Conservation (phyloP, 1,284 basidiomycete genomes). For the Gomphus bonarii region DNA sequence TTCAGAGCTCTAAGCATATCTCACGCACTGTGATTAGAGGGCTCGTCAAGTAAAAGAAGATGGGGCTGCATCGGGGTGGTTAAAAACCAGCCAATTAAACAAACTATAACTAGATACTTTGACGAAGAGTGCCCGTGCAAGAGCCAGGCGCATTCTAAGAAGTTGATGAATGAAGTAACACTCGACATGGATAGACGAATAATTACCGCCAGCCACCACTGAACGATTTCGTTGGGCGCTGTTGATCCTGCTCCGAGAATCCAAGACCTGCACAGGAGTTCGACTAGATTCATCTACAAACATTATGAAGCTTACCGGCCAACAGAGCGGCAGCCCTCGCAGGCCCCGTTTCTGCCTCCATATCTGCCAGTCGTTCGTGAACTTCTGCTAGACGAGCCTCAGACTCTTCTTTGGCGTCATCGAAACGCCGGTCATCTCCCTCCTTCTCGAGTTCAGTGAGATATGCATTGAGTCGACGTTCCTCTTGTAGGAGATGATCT, state of each 20-base stretch:
- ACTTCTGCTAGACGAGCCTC: conserved; percentile 83
- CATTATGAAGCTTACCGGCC: conserved; percentile 44
- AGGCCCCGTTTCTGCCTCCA: conserved; percentile 97
- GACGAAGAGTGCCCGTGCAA: conserved; percentile 88
- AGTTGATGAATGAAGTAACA: background rate
- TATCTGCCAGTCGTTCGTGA: conserved; percentile 85
- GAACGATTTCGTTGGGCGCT: conserved; percentile 76
- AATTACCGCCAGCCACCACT: conserved; percentile 91
- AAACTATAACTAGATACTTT: conserved; percentile 42
- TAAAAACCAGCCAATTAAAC: background rate
- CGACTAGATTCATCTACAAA: no score
- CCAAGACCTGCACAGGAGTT: conserved; percentile 54
- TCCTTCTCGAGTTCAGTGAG: conserved; percentile 66
- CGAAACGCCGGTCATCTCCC: conserved; percentile 66
- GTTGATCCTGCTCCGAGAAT: conserved; percentile 84
- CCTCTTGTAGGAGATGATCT: conserved; percentile 80
- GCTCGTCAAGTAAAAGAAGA: conserved; percentile 85
- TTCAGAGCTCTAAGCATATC: background rate
- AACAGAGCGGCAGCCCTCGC: conserved; percentile 85
- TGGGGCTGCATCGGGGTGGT: conserved; percentile 40
- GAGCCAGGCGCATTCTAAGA: conserved; percentile 69
- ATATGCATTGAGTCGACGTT: conserved; percentile 61
- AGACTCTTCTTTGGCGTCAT: conserved; percentile 81
- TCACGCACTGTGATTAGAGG: conserved; percentile 86
- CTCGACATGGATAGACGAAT: background rate